Evolutionary conservation across 495 filamentous ascomycete genomes (phyloP).

Genomic region (Penicillium waksmanii): DNA sequence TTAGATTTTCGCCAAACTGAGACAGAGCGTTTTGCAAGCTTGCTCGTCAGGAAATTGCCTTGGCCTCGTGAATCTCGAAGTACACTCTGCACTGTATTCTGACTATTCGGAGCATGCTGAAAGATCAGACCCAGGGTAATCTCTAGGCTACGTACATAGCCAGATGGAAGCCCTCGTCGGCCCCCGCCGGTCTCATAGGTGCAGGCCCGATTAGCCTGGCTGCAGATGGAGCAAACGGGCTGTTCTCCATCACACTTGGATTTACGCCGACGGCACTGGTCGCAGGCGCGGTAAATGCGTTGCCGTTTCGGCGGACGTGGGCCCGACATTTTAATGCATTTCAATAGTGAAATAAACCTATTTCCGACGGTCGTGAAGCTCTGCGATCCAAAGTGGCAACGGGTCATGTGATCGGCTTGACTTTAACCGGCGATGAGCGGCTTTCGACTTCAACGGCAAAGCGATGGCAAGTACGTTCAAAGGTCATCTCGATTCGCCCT

Average conservation of each 20-base stretch:
- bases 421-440: constrained; percentile 17
- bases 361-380: not conserved
- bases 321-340: constrained; percentile 9
- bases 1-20: constrained; percentile 28
- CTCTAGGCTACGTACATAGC: constrained; percentile 67
- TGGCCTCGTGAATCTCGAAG: constrained; percentile 43
- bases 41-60: constrained; percentile 40
- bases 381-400: not conserved
- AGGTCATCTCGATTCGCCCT: no score
- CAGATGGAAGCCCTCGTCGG: constrained; percentile 65
- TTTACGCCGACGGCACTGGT: constrained; percentile 61
- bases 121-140: constrained; percentile 47
- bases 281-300: constrained; percentile 62
- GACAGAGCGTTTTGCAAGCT: constrained; percentile 20
- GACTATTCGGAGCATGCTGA: constrained; percentile 32
- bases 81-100: constrained; percentile 33
- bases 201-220: constrained; percentile 52
- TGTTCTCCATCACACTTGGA: constrained; percentile 64
- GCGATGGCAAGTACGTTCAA: not conserved
- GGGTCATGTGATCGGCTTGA: constrained; percentile 25
- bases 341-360: not conserved
- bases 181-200: constrained; percentile 62
- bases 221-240: constrained; percentile 61
- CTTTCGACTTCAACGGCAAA: not conserved
- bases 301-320: constrained; percentile 38